phyloP scores from a whole-genome alignment of 306 rosid species.

The Mimosa bimucronata region DNA sequence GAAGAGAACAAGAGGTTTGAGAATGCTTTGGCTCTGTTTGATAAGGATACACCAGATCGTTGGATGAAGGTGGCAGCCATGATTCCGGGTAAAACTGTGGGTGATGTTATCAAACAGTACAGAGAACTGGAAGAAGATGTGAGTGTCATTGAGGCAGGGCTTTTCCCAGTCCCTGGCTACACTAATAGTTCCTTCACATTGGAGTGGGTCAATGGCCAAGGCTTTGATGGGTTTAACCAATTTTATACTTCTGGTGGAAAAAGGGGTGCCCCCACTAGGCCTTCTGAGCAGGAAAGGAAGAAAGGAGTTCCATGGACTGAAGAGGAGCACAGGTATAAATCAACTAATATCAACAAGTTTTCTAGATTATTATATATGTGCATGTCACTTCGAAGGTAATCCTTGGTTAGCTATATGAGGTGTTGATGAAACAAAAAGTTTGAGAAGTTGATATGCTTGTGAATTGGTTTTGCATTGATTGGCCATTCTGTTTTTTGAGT shows the following conservation, averaged over 20 bases:
- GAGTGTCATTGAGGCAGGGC: constrained; percentile 73
- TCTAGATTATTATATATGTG: not conserved
- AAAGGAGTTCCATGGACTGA: constrained; percentile 91
- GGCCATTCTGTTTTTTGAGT: not conserved
- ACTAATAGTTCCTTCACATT: constrained; percentile 56
- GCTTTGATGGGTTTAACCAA: constrained; percentile 60
- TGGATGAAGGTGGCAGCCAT: constrained; percentile 64
- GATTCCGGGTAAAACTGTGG: constrained; percentile 77
- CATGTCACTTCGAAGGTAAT: not conserved
- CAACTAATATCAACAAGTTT: not conserved
- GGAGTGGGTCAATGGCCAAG: constrained; percentile 61
- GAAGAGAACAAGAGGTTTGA: constrained; percentile 78
- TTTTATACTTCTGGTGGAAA: constrained; percentile 52
- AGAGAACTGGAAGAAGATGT: constrained; percentile 74
- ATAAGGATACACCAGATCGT: constrained; percentile 72
- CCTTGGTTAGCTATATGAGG: constrained; percentile 3
- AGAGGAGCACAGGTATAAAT: constrained; percentile 78
- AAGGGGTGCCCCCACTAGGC: constrained; percentile 54
- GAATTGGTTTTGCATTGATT: constrained; percentile 7
- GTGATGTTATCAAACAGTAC: constrained; percentile 78
- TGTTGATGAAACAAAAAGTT: constrained; percentile 25
- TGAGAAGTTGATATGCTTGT: constrained; percentile 12
- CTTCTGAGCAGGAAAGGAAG: constrained; percentile 79
- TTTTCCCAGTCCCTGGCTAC: constrained; percentile 66
- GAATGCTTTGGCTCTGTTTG: constrained; percentile 68